These are phyloP conservation scores for Fusarium citri DNA, from an alignment of 2,329 filamentous ascomycete genomes.

Conservation along the genomic window DNA sequence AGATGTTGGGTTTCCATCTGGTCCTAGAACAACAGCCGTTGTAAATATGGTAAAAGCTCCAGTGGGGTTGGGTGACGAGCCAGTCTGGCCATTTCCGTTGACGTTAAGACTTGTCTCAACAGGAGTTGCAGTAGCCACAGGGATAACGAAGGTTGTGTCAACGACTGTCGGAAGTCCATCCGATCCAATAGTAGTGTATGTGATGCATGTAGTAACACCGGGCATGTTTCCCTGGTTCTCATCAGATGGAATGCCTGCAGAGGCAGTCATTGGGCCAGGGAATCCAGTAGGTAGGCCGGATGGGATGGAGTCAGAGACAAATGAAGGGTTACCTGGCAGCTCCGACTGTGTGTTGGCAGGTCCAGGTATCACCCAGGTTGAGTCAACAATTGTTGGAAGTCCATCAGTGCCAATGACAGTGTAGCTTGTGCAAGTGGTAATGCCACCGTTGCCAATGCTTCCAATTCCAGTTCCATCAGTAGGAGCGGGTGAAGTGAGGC, in stretches of 20 bases:
- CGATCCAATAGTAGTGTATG: conserved; percentile 46
- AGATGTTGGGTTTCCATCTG: conserved; percentile 49
- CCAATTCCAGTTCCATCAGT: conserved; percentile 18
- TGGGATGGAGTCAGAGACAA: conserved; percentile 30
- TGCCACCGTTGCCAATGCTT: conserved; percentile 4
- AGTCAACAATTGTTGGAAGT: conserved; percentile 48
- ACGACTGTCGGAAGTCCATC: conserved; percentile 48
- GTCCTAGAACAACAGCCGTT: conserved; percentile 49
- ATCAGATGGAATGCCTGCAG: conserved; percentile 14
- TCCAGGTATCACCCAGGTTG: conserved; percentile 48
- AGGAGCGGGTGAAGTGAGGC: conserved; percentile 3
- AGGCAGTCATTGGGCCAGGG: conserved; percentile 37
- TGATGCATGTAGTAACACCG: conserved; percentile 48
- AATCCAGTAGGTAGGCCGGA: conserved; percentile 43
- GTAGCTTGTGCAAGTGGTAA: conserved; percentile 44
- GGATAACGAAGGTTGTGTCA: conserved; percentile 49
- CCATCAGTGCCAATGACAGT: conserved; percentile 41
- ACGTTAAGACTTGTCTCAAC: conserved; percentile 36
- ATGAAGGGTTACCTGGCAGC: conserved; percentile 36
- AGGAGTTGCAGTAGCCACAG: conserved; percentile 37
- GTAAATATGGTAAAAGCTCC: conserved; percentile 46
- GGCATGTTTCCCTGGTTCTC: not conserved
- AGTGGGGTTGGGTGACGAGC: conserved; percentile 24
- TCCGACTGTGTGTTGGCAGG: conserved; percentile 37
- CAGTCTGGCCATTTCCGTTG: conserved; percentile 7